Conservation (phyloP, 305 asterid species). For the Plantago lanceolata region DNA sequence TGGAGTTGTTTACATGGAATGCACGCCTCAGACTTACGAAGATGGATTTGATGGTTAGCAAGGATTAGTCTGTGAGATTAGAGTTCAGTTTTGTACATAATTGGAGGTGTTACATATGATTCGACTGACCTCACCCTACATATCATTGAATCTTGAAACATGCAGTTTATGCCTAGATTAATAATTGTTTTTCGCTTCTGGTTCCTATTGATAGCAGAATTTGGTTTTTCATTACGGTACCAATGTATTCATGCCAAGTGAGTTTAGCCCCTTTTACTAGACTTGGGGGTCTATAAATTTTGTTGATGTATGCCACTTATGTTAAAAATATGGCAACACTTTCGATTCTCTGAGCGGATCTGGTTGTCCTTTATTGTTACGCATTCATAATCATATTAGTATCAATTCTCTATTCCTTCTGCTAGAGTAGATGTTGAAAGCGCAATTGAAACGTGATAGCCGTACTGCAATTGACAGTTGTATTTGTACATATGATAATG, state of each 20-base stretch:
- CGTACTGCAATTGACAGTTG: not conserved
- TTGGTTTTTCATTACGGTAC: too few relatives aligned
- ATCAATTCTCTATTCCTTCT: not conserved
- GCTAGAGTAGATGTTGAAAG: not conserved
- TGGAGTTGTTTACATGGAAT: conserved; percentile 27
- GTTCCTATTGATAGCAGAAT: not conserved
- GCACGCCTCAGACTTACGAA: conserved; percentile 25
- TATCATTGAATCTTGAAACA: not conserved
- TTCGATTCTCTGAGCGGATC: too few relatives aligned
- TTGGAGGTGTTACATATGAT: conserved; percentile 43
- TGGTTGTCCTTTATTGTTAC: too few relatives aligned
- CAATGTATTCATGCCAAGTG: too few relatives aligned
- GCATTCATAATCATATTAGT: too few relatives aligned
- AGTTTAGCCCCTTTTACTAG: too few relatives aligned
- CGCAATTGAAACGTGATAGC: not conserved
- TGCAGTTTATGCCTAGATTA: too few relatives aligned
- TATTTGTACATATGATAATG: too few relatives aligned
- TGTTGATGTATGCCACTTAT: too few relatives aligned
- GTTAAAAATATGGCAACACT: too few relatives aligned
- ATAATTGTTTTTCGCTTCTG: not conserved
- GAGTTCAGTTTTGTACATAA: conserved; percentile 38
- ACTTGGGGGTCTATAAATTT: too few relatives aligned
- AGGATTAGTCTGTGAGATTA: conserved; percentile 26
- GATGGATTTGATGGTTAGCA: conserved; percentile 25
- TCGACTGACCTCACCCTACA: conserved; percentile 26